Conservation (phyloP, 805 yeast genomes). For the Yarrowia yakushimensis region DNA sequence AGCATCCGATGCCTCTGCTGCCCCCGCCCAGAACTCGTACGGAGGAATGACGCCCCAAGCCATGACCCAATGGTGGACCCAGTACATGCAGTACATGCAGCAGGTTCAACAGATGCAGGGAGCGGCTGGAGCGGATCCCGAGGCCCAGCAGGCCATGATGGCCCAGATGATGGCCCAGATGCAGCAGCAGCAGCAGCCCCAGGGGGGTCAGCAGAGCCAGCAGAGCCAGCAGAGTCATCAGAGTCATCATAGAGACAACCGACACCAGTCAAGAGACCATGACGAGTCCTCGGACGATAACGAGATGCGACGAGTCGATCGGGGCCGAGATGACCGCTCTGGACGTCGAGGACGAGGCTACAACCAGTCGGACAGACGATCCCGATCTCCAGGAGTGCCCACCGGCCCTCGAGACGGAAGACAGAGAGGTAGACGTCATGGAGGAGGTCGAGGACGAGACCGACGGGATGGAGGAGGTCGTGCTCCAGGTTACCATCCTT, state of each 20-base stretch:
- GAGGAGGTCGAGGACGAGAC: neutral
- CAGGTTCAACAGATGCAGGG: constrained; percentile 17
- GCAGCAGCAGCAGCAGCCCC: neutral
- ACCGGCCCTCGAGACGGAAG: constrained; percentile 18
- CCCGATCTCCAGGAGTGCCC: constrained; percentile 13
- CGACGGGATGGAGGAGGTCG: neutral
- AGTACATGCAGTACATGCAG: constrained; percentile 25
- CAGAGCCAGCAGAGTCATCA: neutral
- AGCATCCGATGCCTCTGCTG: neutral
- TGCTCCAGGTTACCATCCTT: neutral
- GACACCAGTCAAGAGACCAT: neutral
- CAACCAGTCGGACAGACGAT: constrained; percentile 8
- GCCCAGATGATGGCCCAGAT: constrained; percentile 16
- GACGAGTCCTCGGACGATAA: constrained; percentile 9
- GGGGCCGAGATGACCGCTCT: constrained; percentile 17
- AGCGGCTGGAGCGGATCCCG: neutral
- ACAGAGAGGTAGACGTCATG: constrained; percentile 6
- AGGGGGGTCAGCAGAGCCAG: neutral
- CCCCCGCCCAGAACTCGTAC: neutral
- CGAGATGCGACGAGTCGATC: constrained; percentile 15
- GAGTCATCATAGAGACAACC: neutral
- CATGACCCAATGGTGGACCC: constrained; percentile 25
- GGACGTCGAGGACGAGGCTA: constrained; percentile 22
- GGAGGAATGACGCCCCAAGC: constrained; percentile 25
- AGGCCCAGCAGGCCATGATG: constrained; percentile 18